These are phyloP conservation scores for Erythrobasidium yunnanense DNA, from an alignment of 768 basidiomycete genomes.

Conservation along the genomic window DNA sequence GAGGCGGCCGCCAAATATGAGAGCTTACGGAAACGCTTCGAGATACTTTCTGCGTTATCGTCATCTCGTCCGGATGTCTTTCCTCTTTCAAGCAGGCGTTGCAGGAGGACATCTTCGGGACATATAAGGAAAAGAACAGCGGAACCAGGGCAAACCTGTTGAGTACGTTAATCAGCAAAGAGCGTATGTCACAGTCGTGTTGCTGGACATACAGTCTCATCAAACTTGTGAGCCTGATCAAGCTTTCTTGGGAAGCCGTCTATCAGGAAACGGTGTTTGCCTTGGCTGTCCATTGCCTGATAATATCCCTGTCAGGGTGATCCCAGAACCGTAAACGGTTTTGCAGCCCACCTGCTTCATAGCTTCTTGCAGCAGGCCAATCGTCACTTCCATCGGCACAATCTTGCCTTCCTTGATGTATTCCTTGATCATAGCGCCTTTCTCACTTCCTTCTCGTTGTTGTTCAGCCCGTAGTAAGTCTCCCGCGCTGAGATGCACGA, in stretches of 20 bases:
- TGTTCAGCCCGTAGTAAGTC: conserved; percentile 94
- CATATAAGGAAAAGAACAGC: conserved; percentile 77
- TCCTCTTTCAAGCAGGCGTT: conserved; percentile 72
- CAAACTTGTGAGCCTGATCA: conserved; percentile 91
- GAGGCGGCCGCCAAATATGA: not conserved
- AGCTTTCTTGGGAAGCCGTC: conserved; percentile 98
- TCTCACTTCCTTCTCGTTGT: conserved; percentile 60
- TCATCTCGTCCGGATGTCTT: conserved; percentile 93
- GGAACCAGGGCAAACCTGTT: conserved; percentile 59
- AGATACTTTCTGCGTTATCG: conserved; percentile 87
- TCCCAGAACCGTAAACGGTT: not conserved
- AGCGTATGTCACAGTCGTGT: not conserved
- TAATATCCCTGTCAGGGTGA: not conserved
- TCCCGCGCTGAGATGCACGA: conserved; percentile 89
- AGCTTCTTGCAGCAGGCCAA: conserved; percentile 87
- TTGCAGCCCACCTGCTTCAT: conserved; percentile 53
- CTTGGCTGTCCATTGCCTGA: conserved; percentile 53
- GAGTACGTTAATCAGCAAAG: not conserved
- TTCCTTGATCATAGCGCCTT: conserved; percentile 66
- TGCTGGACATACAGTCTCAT: conserved; percentile 52
- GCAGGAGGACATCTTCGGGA: conserved; percentile 73
- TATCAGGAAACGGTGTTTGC: conserved; percentile 66
- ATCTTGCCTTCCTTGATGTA: conserved; percentile 85
- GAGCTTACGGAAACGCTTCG: conserved; percentile 80
- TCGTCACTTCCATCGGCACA: conserved; percentile 92